Percentiles rank a stretch among this genome's conserved stretches.
These are phyloP conservation scores for Epichloe coenophiala DNA, from an alignment of 2,329 filamentous ascomycete species.

Conservation along the genomic window DNA sequence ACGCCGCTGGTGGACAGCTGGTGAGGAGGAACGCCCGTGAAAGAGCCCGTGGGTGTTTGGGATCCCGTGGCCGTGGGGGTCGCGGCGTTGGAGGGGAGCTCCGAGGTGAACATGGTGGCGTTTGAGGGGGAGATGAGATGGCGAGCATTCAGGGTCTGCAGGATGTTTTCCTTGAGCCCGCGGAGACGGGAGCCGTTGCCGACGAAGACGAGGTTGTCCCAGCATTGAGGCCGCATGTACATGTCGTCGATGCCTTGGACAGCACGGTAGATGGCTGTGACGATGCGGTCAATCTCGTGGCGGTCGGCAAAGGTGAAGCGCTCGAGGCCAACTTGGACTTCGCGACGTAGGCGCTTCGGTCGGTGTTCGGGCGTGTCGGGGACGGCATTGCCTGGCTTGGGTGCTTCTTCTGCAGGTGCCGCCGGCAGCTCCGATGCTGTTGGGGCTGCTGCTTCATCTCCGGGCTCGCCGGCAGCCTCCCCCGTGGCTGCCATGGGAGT, in stretches of 20 bases:
- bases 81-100: conserved; percentile 84
- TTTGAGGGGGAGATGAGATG: conserved; percentile 92
- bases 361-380: conserved; percentile 27
- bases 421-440: conserved; percentile 1
- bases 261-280: conserved; percentile 68
- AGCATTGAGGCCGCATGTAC: conserved; percentile 71
- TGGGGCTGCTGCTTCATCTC: conserved; percentile 5
- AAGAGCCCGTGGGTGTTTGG: conserved; percentile 67
- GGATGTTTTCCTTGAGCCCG: conserved; percentile 80
- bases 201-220: conserved; percentile 85
- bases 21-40: conserved; percentile 38
- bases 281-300: conserved; percentile 68
- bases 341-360: conserved; percentile 44
- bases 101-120: conserved; percentile 92
- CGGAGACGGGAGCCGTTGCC: conserved; percentile 64
- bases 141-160: conserved; percentile 65
- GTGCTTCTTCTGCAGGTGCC: background rate
- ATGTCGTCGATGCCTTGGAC: conserved; percentile 74
- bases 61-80: conserved; percentile 83
- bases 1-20: conserved; percentile 49
- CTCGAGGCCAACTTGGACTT: conserved; percentile 67
- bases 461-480: background rate
- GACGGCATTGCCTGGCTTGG: conserved; percentile 6
- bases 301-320: conserved; percentile 58
- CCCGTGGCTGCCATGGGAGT: background rate